Conservation (phyloP, 208 protist species). For the Leishmania tarentolae region DNA sequence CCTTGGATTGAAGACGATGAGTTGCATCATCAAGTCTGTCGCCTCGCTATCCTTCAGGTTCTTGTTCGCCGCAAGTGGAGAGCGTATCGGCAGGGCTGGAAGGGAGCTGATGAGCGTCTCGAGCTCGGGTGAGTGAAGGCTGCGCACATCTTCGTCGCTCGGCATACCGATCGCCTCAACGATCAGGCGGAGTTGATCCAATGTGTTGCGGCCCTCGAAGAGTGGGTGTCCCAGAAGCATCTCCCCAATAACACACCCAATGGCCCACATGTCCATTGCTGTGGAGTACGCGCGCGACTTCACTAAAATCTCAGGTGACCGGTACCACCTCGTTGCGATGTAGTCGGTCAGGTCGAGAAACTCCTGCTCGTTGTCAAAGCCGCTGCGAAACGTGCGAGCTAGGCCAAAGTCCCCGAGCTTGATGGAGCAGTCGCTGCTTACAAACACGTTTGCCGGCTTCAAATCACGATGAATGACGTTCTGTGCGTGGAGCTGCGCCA, state of each 20-base stretch:
- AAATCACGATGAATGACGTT: conserved; percentile 93
- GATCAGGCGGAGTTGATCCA: conserved; percentile 96
- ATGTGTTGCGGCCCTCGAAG: conserved; percentile 95
- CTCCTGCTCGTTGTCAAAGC: conserved; percentile 40
- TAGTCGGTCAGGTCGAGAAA: conserved; percentile 93
- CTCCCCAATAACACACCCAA: conserved; percentile 98
- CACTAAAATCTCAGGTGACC: conserved; percentile 98
- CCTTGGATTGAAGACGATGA: conserved; percentile 90
- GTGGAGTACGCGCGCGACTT: conserved; percentile 95
- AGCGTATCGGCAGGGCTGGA: conserved; percentile 47
- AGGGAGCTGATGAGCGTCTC: conserved; percentile 87
- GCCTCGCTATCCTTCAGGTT: conserved; percentile 76
- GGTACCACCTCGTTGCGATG: conserved; percentile 97
- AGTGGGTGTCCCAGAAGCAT: conserved; percentile 93
- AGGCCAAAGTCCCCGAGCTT: conserved; percentile 98
- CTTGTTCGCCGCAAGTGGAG: conserved; percentile 39
- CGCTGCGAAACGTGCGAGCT: conserved; percentile 84
- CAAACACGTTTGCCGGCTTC: conserved; percentile 93
- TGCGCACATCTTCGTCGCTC: conserved; percentile 86
- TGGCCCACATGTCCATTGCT: conserved; percentile 99
- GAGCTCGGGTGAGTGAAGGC: conserved; percentile 89
- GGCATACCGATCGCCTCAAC: conserved; percentile 90
- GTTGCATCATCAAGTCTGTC: conserved; percentile 81
- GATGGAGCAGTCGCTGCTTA: conserved; percentile 93
- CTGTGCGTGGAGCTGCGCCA: conserved; percentile 93